phyloP scores from a whole-genome alignment of 2,329 filamentous ascomycete species.

The Alternaria rosae region DNA sequence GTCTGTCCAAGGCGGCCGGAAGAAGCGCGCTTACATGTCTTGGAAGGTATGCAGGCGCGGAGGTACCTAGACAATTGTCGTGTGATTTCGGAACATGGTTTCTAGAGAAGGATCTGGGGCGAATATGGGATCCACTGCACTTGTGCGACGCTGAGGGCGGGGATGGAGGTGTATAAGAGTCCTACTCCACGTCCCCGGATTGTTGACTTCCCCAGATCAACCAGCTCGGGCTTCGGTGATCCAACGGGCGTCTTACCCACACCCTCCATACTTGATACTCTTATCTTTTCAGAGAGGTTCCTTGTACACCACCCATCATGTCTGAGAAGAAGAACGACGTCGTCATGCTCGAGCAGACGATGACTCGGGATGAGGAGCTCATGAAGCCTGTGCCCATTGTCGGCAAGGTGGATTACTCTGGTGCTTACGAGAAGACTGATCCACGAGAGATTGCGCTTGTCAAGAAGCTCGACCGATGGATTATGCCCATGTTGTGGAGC shows the following conservation, averaged over 20 bases:
- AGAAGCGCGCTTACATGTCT: conserved; percentile 31
- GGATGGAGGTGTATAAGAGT: conserved; percentile 29
- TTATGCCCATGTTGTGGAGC: conserved; percentile 38
- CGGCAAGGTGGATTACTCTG: conserved; percentile 44
- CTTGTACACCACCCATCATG: conserved; percentile 10
- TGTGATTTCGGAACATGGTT: conserved; percentile 24
- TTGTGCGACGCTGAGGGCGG: neutral
- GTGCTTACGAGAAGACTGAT: conserved; percentile 47
- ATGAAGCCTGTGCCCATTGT: conserved; percentile 33
- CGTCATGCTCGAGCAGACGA: conserved; percentile 36
- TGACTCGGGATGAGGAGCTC: conserved; percentile 30
- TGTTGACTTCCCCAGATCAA: conserved; percentile 35
- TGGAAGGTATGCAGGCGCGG: conserved; percentile 29
- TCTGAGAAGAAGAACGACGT: conserved; percentile 38
- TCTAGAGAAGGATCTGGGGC: conserved; percentile 5
- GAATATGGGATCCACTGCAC: neutral
- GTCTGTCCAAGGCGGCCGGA: conserved; percentile 30
- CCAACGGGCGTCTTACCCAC: conserved; percentile 20
- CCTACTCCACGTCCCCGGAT: conserved; percentile 24
- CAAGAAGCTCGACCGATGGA: conserved; percentile 41
- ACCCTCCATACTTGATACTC: conserved; percentile 2
- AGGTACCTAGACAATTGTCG: conserved; percentile 10
- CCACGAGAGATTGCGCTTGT: conserved; percentile 45
- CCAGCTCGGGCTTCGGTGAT: conserved; percentile 28
- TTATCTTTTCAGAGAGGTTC: neutral